Evolutionary conservation across 2,329 filamentous ascomycete species (phyloP), one percentile per base, ranked within the genome.

Genomic region (Acrocalymma vagum): DNA sequence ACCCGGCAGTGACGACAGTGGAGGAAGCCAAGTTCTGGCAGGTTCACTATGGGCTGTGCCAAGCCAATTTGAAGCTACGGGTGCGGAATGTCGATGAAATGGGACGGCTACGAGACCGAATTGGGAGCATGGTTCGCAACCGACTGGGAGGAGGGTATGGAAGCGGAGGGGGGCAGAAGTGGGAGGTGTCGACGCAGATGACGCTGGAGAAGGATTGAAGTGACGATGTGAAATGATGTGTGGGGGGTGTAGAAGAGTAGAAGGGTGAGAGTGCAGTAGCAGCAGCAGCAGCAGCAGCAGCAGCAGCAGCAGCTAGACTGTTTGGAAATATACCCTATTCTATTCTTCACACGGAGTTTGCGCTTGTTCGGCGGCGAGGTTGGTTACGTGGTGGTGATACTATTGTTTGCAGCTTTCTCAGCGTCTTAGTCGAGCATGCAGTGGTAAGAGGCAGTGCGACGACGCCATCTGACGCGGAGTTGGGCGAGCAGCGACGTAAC

Each of bases 21-120:
- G 90, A 96, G 42, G 92, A 96, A 62, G 93, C 92, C 2, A 86
- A 91, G 64, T 96, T 99, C 70, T 99, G 94, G 94, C 94, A 99
- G 74, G 94, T 96, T 10, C 94, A 99, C 71, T 96, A 97, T 67
- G 92, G 93, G 2, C 78, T 97, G 26, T 95, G 91, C 63, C 95
- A 97, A 87, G 94, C 94, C 7, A 96, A 95, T 65, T 70, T 99
- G 53, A 95, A 90, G 69, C 72, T 99, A 14, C 81, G 85, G 44
- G 82, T 96, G 17, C 66, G 73, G 48, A 86, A 85, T 4, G 60
- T 72, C 47, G 82, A 86, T 10, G 81, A 85, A 5, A 74, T 95
- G 44, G 78, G 79, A 43, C 87, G 86, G 58, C 71, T 97, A 51
- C 82, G 92, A 42, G 85, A 88, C 49, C 84, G 89, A 29, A 82